Percentiles rank a stretch among this genome's conserved stretches.
phyloP scores from a whole-genome alignment of 1,284 basidiomycete species.

The Sanghuangporus weigelae region DNA sequence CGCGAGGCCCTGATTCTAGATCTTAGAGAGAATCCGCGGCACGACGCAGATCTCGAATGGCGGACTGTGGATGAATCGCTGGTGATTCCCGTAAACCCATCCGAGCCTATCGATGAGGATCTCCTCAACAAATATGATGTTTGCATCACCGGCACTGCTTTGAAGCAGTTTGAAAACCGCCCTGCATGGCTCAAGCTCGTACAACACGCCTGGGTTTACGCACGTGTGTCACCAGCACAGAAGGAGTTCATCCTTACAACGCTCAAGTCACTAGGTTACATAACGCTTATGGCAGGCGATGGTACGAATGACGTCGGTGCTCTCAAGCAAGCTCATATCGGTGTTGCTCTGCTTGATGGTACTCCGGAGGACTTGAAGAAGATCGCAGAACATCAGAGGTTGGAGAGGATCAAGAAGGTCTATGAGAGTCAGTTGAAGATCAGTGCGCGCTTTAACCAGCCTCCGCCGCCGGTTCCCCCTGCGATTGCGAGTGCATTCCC shows the following conservation, averaged over 20 bases:
- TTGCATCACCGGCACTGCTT: slow-evolving; percentile 88
- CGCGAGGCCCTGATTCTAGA: slow-evolving; percentile 90
- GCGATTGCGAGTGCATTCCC: slow-evolving; percentile 82
- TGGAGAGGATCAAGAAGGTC: slow-evolving; percentile 89
- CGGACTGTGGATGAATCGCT: slow-evolving; percentile 87
- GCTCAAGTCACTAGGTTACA: slow-evolving; percentile 82
- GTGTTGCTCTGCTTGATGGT: slow-evolving; percentile 89
- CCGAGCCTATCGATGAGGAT: slow-evolving; percentile 67
- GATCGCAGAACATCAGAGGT: slow-evolving; percentile 86
- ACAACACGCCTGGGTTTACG: slow-evolving; percentile 94
- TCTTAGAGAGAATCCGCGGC: slow-evolving; percentile 71
- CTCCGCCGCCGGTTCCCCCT: slow-evolving; percentile 84
- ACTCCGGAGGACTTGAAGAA: slow-evolving; percentile 87
- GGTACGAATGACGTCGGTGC: slow-evolving; percentile 97
- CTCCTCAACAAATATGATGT: slow-evolving; percentile 88
- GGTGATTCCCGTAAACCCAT: slow-evolving; percentile 77
- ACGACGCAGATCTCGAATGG: slow-evolving; percentile 82
- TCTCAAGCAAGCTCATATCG: slow-evolving; percentile 93
- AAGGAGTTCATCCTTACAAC: slow-evolving; percentile 92
- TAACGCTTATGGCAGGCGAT: slow-evolving; percentile 94
- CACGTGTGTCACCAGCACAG: slow-evolving; percentile 91
- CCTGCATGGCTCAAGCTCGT: slow-evolving; percentile 75
- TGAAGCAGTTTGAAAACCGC: slow-evolving; percentile 72
- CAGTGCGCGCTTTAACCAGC: slow-evolving; percentile 83
- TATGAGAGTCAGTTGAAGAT: slow-evolving; percentile 93